phyloP scores from a whole-genome alignment of 1,284 basidiomycete genomes.

The Ustilago shanxiensis region DNA sequence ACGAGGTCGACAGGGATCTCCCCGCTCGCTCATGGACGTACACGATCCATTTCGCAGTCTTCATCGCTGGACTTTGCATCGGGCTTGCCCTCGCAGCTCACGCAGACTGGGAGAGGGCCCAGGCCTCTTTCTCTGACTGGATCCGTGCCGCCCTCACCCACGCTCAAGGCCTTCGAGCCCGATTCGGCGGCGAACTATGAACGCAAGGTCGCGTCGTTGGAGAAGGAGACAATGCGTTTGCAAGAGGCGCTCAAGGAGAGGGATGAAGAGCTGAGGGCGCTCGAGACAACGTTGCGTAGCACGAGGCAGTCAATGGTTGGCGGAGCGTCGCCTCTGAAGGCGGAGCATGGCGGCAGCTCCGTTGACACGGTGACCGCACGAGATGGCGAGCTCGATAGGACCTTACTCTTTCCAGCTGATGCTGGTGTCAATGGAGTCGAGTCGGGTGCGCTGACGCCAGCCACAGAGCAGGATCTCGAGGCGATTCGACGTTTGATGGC shows the following conservation, averaged over 20 bases:
- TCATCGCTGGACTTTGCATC: constrained; percentile 56
- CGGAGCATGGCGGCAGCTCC: not conserved
- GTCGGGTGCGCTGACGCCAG: constrained; percentile 32
- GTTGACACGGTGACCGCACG: not conserved
- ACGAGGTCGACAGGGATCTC: constrained; percentile 34
- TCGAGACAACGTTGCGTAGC: constrained; percentile 45
- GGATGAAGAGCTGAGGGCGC: constrained; percentile 57
- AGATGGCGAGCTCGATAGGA: constrained; percentile 5
- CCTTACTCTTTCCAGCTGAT: not conserved
- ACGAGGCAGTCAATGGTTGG: constrained; percentile 6
- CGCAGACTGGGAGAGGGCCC: constrained; percentile 36
- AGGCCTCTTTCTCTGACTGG: constrained; percentile 58
- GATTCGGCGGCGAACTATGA: constrained; percentile 61
- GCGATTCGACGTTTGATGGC: constrained; percentile 41
- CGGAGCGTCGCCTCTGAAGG: constrained; percentile 7
- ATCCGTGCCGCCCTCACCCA: constrained; percentile 57
- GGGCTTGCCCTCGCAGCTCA: constrained; percentile 41
- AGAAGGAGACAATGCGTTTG: constrained; percentile 60
- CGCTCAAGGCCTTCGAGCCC: constrained; percentile 48
- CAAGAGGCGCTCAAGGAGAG: constrained; percentile 62
- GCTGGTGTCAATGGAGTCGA: not conserved
- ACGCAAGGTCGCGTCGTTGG: constrained; percentile 58
- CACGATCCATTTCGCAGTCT: constrained; percentile 64
- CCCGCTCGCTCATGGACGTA: constrained; percentile 44
- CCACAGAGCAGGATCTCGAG: constrained; percentile 46